phyloP scores from a whole-genome alignment of 106 monocot species.

The Dendrobium officinale region DNA sequence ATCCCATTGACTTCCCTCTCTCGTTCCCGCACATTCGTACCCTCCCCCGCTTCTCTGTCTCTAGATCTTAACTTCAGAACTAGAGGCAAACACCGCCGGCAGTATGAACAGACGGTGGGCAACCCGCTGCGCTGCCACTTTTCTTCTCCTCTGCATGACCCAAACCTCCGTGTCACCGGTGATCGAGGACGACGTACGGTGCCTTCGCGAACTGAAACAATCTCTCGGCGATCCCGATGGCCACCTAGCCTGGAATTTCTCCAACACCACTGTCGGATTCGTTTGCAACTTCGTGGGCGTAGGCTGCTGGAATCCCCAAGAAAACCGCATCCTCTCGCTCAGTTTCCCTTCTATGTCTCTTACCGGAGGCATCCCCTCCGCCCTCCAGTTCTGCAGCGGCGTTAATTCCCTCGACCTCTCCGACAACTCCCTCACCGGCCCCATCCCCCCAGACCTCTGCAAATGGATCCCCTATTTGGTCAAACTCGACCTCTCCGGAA shows the following conservation, averaged over 20 bases:
- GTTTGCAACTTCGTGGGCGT: conserved; percentile 30
- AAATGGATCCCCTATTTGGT: conserved; percentile 44
- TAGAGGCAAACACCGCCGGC: background rate
- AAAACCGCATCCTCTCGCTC: conserved; percentile 35
- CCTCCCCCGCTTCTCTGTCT: too few relatives aligned
- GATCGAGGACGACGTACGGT: conserved; percentile 13
- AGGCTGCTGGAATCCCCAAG: conserved; percentile 31
- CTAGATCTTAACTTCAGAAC: too few relatives aligned
- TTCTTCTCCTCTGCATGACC: background rate
- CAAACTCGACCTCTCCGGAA: conserved; percentile 16
- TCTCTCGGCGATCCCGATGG: background rate
- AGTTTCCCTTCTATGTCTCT: conserved; percentile 30
- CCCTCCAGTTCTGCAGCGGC: conserved; percentile 31
- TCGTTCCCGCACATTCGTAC: background rate
- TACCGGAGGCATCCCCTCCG: conserved; percentile 28
- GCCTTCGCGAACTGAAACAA: conserved; percentile 14
- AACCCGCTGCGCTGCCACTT: background rate
- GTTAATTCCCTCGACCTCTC: conserved; percentile 23
- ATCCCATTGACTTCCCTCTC: background rate
- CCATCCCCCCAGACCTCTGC: conserved; percentile 37
- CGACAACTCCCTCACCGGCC: conserved; percentile 17
- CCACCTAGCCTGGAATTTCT: conserved; percentile 19
- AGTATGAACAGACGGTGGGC: background rate
- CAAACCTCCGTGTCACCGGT: too few relatives aligned
- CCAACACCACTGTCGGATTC: conserved; percentile 19